phyloP scores from a whole-genome alignment of 441 rosid genomes.

The Codiaeum variegatum region DNA sequence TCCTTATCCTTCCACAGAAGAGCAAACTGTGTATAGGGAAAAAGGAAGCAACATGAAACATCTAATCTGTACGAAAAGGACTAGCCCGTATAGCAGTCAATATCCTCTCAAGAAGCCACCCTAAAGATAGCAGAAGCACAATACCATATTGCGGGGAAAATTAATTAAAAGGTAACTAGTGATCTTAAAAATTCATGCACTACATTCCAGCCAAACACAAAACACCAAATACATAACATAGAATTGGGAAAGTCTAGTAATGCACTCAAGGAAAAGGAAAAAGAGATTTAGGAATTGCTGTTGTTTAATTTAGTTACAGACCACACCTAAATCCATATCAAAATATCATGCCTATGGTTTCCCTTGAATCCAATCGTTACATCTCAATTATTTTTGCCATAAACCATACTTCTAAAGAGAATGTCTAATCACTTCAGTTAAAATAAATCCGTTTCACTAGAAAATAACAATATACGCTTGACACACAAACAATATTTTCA shows the following conservation, averaged over 20 bases:
- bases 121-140: not conserved
- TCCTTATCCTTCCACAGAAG: not conserved
- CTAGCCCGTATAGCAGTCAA: not conserved
- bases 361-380: not conserved
- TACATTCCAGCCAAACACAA: not conserved
- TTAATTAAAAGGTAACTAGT: not conserved
- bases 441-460: not conserved
- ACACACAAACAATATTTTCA: not conserved
- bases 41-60: not conserved
- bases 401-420: not conserved
- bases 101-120: not conserved
- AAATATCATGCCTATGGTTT: not conserved
- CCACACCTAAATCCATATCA: not conserved
- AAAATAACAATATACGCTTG: not conserved
- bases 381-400: not conserved
- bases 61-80: not conserved
- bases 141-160: not conserved
- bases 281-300: too few relatives aligned
- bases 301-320: not conserved
- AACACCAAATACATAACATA: not conserved
- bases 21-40: not conserved
- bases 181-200: not conserved
- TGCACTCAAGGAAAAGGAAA: too few relatives aligned
- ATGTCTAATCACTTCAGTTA: too few relatives aligned
- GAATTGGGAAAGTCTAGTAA: not conserved